These are phyloP conservation scores for Iberis pinnata DNA, from an alignment of 345 rosid species.

Conservation along the genomic window DNA sequence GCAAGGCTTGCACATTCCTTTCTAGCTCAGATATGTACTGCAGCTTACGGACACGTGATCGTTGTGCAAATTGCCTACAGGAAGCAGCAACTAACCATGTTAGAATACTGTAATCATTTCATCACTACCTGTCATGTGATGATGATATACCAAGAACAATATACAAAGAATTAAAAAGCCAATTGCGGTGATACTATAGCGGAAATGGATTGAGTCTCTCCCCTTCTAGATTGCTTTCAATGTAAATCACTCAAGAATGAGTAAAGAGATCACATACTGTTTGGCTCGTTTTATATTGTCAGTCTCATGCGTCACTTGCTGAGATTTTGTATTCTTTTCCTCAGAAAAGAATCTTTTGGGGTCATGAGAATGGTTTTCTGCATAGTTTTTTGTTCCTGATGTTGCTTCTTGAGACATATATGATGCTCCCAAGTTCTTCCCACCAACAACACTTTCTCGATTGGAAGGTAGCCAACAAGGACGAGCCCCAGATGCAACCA, in stretches of 20 bases:
- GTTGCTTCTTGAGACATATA: slow-evolving; percentile 46
- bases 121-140: too few species aligned
- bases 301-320: slow-evolving; percentile 44
- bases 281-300: slow-evolving; percentile 69
- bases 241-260: background rate
- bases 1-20: slow-evolving; percentile 91
- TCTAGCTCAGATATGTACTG: slow-evolving; percentile 99
- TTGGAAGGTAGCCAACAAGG: slow-evolving; percentile 42
- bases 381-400: slow-evolving; percentile 49
- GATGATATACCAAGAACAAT: background rate
- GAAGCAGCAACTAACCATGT: slow-evolving; percentile 16
- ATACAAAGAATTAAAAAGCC: background rate
- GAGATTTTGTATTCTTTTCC: slow-evolving; percentile 37
- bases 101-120: too few species aligned
- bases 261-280: slow-evolving; percentile 58
- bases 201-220: background rate
- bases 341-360: slow-evolving; percentile 48
- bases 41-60: slow-evolving; percentile 94
- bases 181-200: background rate
- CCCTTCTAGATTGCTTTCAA: background rate
- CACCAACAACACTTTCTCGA: slow-evolving; percentile 44
- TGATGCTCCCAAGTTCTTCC: slow-evolving; percentile 46
- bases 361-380: slow-evolving; percentile 50
- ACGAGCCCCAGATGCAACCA: slow-evolving; percentile 35
- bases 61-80: slow-evolving; percentile 96